Evolutionary conservation across 23 red algal species (phyloP), one percentile per base, ranked within the genome.

Genomic region (Gracilaria vermiculophylla): DNA sequence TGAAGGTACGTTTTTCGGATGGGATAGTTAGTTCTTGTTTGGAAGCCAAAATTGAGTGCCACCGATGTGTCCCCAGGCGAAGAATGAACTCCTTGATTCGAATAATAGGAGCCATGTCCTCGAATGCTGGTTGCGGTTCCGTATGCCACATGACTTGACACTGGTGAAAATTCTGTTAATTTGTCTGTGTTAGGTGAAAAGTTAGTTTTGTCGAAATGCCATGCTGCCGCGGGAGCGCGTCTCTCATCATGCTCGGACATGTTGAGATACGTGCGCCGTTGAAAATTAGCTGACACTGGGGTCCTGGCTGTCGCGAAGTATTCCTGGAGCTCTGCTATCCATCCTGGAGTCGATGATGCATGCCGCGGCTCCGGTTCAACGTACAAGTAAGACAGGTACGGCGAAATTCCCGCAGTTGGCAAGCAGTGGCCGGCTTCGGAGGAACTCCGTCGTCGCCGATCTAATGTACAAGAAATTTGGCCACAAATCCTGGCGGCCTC

Each of bases 21-120:
- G 39, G 67, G 67, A 14, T 73, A 73, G 67, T 73, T 73, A 23
- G 67, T 73, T 73, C 67, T 28, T 3, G 39, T 42, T 73, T 73
- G 67, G 42, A 73, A 73, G 2, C 67, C 67, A 47, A 73, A 73
- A 37, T 73, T 73, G 19, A 73, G 67, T 9, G 67, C 67, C 42
- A 48, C 42, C 17, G 39, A 47, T 2, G 67, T 73, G 42, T 73
- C 37, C 28, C 39, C 42, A 24, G 67, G 67, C 6, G 67, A 42
- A 73, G 39, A 73, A 73, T 73, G 37, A 73, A 73, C 67, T 2
- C 39, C 67, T 47, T 29, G 67, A 24, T 48, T 28, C 40, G 67
- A 45, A 17, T 73, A 48, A 48, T 73, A 47, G 20, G 67, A 73
- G 13, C 28, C 12, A 28, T 64, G 16, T 64, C 58, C 35, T 64